phyloP scores from a whole-genome alignment of 345 rosid species.

The Pseudoturritis turrita region DNA sequence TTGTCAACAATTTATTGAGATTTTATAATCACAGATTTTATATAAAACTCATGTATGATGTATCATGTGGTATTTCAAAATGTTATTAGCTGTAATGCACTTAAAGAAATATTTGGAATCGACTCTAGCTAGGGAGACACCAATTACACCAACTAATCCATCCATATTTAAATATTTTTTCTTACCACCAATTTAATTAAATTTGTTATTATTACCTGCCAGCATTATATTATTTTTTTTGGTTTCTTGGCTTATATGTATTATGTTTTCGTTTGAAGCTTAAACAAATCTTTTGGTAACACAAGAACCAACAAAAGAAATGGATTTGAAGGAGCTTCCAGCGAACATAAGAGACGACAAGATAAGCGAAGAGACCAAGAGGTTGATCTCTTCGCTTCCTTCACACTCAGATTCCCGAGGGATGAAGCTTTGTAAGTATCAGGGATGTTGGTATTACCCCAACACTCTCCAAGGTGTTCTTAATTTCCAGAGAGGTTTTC shows the following conservation, averaged over 20 bases:
- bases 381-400: constrained; percentile 16
- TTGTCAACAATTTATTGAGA: too few relatives aligned
- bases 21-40: too few relatives aligned
- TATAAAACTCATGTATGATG: too few relatives aligned
- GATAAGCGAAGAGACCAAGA: constrained; percentile 2
- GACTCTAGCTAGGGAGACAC: too few relatives aligned
- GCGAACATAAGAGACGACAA: not conserved
- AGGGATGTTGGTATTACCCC: constrained; percentile 45
- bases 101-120: too few relatives aligned
- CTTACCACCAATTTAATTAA: too few relatives aligned
- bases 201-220: too few relatives aligned
- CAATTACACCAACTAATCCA: too few relatives aligned
- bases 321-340: not conserved
- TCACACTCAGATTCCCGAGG: not conserved
- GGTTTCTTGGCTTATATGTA: not conserved
- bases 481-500: not conserved
- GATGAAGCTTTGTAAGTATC: constrained; percentile 7
- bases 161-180: too few relatives aligned
- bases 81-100: too few relatives aligned
- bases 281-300: not conserved
- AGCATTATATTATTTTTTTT: too few relatives aligned
- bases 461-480: constrained; percentile 37
- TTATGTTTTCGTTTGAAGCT: not conserved
- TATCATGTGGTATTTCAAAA: too few relatives aligned
- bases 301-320: not conserved